phyloP scores from a whole-genome alignment of 1,139 yeast genomes.

The Kluyveromyces sp. region DNA sequence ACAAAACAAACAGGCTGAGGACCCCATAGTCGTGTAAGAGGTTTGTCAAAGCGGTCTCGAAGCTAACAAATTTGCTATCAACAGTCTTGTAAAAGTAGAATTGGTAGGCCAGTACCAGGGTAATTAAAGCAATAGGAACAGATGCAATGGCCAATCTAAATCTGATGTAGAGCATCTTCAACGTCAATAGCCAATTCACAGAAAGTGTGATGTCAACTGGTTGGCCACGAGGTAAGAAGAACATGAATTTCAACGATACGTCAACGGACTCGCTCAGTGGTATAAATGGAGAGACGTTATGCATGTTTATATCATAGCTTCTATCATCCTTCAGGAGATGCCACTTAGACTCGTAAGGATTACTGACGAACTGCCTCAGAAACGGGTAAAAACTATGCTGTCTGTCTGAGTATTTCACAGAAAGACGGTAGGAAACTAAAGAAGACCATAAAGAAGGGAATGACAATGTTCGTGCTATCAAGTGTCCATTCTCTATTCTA shows the following conservation, averaged over 20 bases:
- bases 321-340: constrained; percentile 42
- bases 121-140: constrained; percentile 45
- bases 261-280: constrained; percentile 39
- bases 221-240: constrained; percentile 33
- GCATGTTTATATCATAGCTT: constrained; percentile 43
- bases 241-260: constrained; percentile 19
- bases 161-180: constrained; percentile 52
- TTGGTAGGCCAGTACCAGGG: constrained; percentile 43
- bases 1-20: constrained; percentile 21
- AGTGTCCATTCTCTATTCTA: background rate
- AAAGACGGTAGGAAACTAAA: constrained; percentile 22
- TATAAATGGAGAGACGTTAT: constrained; percentile 75
- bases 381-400: constrained; percentile 43
- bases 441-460: constrained; percentile 28
- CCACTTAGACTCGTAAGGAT: constrained; percentile 75
- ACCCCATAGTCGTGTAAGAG: constrained; percentile 24
- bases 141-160: constrained; percentile 59
- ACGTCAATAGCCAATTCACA: constrained; percentile 26
- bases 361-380: constrained; percentile 58
- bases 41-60: constrained; percentile 41
- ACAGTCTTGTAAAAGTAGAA: constrained; percentile 37
- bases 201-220: constrained; percentile 26
- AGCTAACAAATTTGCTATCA: constrained; percentile 40
- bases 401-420: constrained; percentile 3
- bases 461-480: constrained; percentile 4